Evolutionary conservation across 2,329 filamentous ascomycete genomes (phyloP), one percentile per base, ranked within the genome.

Genomic region (Claviceps pazoutovae): DNA sequence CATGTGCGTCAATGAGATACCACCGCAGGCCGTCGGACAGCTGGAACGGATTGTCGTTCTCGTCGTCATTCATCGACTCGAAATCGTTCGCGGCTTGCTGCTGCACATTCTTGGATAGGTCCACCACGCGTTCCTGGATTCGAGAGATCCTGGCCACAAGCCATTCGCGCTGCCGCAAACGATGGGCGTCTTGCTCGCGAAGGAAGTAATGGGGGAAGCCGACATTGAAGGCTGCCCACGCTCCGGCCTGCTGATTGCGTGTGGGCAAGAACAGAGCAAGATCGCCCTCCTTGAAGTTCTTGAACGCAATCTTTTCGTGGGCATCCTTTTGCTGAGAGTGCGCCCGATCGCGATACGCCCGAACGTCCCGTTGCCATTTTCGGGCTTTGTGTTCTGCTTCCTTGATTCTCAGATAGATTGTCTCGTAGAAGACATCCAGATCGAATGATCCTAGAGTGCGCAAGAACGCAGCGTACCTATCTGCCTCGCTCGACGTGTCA

Each of bases 191-290:
- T 64, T 94, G 86, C 66, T 98, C 93, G 38, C 89, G 86, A 2
- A 98, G 75, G 71, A 98, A 98, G 70, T 93, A 97, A 66, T 98
- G 93, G 8, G 93, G 93, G 54, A 91, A 95, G 1, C 90, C 91
- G 36, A 98, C 87, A 61, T 98, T 98, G 76, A 98, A 98, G 0
- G 93, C 93, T 5, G 93, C 93, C 93, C 93, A 98, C 0, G 93
- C 91, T 16, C 91, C 86, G 4, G 89, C 93, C 39, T 86, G 87
- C 68, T 97, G 90, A 64, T 96, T 97, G 38, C 91, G 79, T 0
- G 93, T 98, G 0, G 93, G 93, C 42, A 98, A 71, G 71, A 98
- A 98, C 2, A 98, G 69, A 13, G 91, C 93, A 14, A 98, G 75
- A 62, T 98, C 93, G 7, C 93, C 91, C 66, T 96, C 90, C 63